These are phyloP conservation scores for Pseudocercospora pini-densiflorae DNA, from an alignment of 2,329 filamentous ascomycete species.

Conservation along the genomic window DNA sequence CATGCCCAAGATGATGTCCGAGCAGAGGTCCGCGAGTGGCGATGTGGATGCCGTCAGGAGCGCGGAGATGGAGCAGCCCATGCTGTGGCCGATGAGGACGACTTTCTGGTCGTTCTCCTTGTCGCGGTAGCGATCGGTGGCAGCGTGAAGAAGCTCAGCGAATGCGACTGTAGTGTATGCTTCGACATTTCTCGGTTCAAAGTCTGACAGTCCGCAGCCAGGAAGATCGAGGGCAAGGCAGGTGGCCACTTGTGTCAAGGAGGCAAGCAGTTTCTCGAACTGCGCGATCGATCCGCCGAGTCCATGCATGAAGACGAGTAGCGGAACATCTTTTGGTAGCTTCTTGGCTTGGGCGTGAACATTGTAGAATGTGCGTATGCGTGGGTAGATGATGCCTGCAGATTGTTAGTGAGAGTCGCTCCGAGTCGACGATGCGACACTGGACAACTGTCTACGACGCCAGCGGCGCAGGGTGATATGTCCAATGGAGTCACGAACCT, in stretches of 20 bases:
- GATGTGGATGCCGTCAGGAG: conserved; percentile 68
- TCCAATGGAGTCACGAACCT: not conserved
- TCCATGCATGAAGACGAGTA: conserved; percentile 91
- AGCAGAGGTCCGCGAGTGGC: conserved; percentile 56
- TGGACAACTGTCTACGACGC: too few species aligned
- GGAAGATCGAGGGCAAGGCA: conserved; percentile 90
- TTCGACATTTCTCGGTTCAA: conserved; percentile 70
- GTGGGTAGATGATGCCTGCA: conserved; percentile 67
- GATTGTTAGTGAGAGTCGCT: not conserved
- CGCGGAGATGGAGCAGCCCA: conserved; percentile 81
- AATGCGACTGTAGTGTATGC: conserved; percentile 81
- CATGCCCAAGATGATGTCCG: conserved; percentile 70
- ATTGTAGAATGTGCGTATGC: conserved; percentile 81
- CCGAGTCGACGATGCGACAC: too few species aligned
- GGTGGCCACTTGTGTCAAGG: conserved; percentile 65
- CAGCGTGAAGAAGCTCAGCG: conserved; percentile 71
- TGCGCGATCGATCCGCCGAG: conserved; percentile 91
- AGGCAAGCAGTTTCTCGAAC: conserved; percentile 77
- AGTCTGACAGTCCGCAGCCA: conserved; percentile 82
- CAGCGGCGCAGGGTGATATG: too few species aligned
- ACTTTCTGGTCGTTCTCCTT: conserved; percentile 68
- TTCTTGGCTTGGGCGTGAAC: conserved; percentile 82
- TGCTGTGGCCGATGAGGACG: conserved; percentile 84
- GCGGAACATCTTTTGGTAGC: conserved; percentile 74
- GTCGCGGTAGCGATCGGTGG: conserved; percentile 76